Base-by-base conservation (phyloP, 2,329 filamentous ascomycete species). In the Aspergillus aculeatinus region DNA sequence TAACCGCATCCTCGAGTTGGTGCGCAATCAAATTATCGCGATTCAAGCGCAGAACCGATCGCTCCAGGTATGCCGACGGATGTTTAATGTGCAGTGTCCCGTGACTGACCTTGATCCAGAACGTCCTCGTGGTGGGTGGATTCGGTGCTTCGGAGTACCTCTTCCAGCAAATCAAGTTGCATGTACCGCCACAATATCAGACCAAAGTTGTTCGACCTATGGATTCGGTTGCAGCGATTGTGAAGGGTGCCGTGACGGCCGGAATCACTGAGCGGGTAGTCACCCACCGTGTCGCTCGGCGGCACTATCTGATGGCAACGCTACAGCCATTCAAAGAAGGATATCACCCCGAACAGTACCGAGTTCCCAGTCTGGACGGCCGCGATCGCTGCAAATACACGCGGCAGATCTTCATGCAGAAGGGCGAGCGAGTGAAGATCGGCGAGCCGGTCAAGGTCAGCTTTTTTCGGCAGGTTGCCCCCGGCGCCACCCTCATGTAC, bases 301-400 rank as follows among this genome's bases (percentile, higher is more conserved):
- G 95, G 63, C 95, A 99, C 80, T 99, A 99, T 79, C 91, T 99
- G 70, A 98, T 99, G 95, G 95, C 94, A 48, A 99, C 95, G 1
- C 85, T 99, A 33, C 95, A 99, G 76, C 95, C 95, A 1, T 99
- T 99, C 84, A 98, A 98, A 79, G 95, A 98, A 76, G 95, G 95
- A 19, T 96, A 98, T 77, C 95, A 99, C 75, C 95, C 95, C 11
- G 95, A 99, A 77, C 93, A 96, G 55, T 99, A 98, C 81, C 92
- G 95, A 74, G 95, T 98, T 25, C 95, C 95, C 19, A 96, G 91
- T 63, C 85, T 99, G 59, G 95, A 99, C 70, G 95, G 95, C 72
- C 96, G 97, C 77, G 95, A 99, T 73, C 87, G 95, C 62, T 99
- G 95, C 89, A 98, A 98, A 80, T 98, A 98, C 75, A 98, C 95